Evolutionary conservation across 2,329 filamentous ascomycete species (phyloP).

Genomic region (Alternaria triticimaculans): DNA sequence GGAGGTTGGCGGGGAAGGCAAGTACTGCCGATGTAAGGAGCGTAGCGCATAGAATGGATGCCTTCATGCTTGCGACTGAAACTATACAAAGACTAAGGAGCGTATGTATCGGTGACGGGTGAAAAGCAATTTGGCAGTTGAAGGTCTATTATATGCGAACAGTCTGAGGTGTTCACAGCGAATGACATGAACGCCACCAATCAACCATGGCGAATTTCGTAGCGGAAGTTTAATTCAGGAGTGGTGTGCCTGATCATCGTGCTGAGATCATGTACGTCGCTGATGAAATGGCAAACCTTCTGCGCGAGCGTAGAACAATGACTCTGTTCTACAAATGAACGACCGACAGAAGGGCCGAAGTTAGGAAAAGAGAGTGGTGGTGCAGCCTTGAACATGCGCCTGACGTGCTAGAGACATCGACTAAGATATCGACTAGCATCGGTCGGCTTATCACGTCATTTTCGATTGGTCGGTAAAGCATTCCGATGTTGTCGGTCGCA

Average conservation of each 20-base stretch:
- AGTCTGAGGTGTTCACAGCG: not conserved
- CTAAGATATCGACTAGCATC: not conserved
- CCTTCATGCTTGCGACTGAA: not conserved
- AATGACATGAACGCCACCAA: not conserved
- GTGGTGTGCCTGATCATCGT: not conserved
- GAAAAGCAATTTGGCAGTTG: not conserved
- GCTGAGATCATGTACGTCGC: not conserved
- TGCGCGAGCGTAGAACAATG: not conserved
- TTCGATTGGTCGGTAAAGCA: not conserved
- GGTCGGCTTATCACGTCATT: not conserved
- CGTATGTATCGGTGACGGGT: not conserved
- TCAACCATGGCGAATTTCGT: not conserved
- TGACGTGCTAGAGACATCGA: not conserved
- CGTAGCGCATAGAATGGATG: not conserved
- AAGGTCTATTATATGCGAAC: not conserved
- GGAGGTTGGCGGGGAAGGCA: not conserved
- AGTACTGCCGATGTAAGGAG: not conserved
- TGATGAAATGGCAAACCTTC: not conserved
- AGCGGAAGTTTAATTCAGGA: not conserved
- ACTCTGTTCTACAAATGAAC: not conserved
- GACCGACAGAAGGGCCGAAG: conserved; percentile 1
- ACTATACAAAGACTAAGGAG: not conserved
- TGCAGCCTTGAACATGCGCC: not conserved
- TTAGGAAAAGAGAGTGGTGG: not conserved
- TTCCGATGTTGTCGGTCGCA: not conserved